Conservation (phyloP, 2,329 filamentous ascomycete species). For the Acrocalymma vagum region DNA sequence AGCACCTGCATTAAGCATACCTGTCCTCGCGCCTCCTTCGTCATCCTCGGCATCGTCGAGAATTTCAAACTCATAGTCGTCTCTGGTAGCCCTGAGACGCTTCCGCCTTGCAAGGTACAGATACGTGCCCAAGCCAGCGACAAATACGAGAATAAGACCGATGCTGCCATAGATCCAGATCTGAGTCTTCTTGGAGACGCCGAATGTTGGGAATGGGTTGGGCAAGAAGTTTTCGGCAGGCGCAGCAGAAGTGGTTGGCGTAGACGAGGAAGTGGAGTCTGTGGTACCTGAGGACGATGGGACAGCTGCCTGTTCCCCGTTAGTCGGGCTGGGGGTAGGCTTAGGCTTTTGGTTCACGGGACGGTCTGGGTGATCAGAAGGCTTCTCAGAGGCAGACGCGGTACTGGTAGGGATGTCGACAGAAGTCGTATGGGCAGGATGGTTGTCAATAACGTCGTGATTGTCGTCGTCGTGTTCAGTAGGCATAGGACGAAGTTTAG, state of each 20-base stretch:
- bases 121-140: constrained; percentile 80
- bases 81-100: constrained; percentile 76
- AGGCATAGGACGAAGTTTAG: constrained; percentile 81
- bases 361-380: constrained; percentile 57
- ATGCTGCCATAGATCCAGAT: constrained; percentile 93
- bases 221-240: constrained; percentile 70
- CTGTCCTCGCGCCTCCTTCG: constrained; percentile 62
- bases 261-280: constrained; percentile 21
- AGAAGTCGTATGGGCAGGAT: constrained; percentile 68
- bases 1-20: constrained; percentile 45
- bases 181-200: constrained; percentile 84
- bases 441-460: constrained; percentile 69
- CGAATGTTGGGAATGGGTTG: constrained; percentile 89
- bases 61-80: constrained; percentile 94
- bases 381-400: constrained; percentile 53
- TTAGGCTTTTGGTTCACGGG: constrained; percentile 68
- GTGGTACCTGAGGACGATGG: constrained; percentile 29
- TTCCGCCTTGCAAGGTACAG: constrained; percentile 81
- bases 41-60: constrained; percentile 79
- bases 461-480: constrained; percentile 84
- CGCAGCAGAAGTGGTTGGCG: constrained; percentile 25
- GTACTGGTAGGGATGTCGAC: constrained; percentile 57
- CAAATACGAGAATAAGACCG: constrained; percentile 86
- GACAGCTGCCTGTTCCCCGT: constrained; percentile 28
- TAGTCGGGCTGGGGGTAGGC: constrained; percentile 32